Evolutionary conservation across 441 rosid species (phyloP).

Genomic region (Syzygium syzygioides): DNA sequence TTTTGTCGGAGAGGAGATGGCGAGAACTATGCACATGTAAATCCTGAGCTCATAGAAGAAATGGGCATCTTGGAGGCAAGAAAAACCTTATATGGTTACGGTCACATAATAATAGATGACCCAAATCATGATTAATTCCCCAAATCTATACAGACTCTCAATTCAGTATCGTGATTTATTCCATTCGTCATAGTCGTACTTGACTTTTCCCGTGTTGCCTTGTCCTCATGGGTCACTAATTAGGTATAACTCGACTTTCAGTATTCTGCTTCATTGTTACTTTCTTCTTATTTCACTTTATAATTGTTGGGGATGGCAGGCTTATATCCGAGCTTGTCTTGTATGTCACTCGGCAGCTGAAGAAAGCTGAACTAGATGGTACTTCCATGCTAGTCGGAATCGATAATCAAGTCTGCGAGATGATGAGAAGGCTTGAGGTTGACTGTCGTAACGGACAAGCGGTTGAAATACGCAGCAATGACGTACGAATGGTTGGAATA

Average conservation of each 20-base stretch:
- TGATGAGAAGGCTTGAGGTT: rapidly evolving
- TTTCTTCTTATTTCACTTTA: background rate
- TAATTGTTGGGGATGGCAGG: background rate
- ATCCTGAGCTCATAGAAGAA: background rate
- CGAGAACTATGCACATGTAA: background rate
- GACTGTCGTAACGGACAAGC: background rate
- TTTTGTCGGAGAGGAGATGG: background rate
- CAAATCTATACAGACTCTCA: background rate
- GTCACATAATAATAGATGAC: background rate
- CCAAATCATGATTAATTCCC: background rate
- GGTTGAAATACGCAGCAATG: rapidly evolving
- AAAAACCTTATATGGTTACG: background rate
- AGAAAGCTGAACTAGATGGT: background rate
- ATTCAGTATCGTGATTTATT: rapidly evolving
- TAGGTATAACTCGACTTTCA: no score
- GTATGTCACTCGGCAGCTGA: background rate
- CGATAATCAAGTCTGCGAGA: rapidly evolving
- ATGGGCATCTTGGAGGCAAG: rapidly evolving
- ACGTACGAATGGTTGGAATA: background rate
- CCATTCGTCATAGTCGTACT: rapidly evolving
- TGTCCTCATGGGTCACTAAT: background rate
- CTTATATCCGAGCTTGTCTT: rapidly evolving
- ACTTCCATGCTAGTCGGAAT: background rate
- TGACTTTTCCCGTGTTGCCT: background rate
- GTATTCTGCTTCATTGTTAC: background rate